phyloP scores from a whole-genome alignment of 2,329 filamentous ascomycete genomes.

The Dactylellina leptospora region DNA sequence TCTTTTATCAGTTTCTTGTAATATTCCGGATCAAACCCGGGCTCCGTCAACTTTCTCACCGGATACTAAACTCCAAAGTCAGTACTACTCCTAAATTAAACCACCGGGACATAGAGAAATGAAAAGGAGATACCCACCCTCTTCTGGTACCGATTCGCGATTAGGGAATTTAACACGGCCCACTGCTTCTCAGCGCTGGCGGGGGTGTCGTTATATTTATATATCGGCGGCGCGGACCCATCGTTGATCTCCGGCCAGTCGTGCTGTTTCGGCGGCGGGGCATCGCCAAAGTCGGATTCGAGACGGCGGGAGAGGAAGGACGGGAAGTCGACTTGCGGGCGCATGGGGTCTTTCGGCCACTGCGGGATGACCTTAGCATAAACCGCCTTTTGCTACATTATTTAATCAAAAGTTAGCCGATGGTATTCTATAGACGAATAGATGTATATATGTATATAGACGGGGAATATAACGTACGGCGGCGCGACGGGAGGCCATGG shows the following conservation, averaged over 20 bases:
- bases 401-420: slow-evolving; percentile 5
- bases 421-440: not conserved
- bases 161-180: slow-evolving; percentile 69
- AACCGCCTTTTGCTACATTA: slow-evolving; percentile 53
- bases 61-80: slow-evolving; percentile 60
- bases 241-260: slow-evolving; percentile 24
- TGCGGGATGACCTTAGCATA: slow-evolving; percentile 66
- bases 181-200: slow-evolving; percentile 67
- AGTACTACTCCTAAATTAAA: not conserved
- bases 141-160: slow-evolving; percentile 69
- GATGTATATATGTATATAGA: not conserved
- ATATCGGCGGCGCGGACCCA: slow-evolving; percentile 10
- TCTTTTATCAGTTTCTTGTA: slow-evolving; percentile 70
- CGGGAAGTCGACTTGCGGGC: slow-evolving; percentile 71
- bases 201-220: slow-evolving; percentile 58
- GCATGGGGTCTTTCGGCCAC: slow-evolving; percentile 72
- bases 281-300: slow-evolving; percentile 58
- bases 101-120: not conserved
- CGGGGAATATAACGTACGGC: slow-evolving; percentile 12
- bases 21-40: slow-evolving; percentile 72
- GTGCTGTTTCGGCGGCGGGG: slow-evolving; percentile 25
- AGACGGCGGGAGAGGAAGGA: slow-evolving; percentile 66
- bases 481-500: slow-evolving; percentile 32
- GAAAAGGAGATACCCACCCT: slow-evolving; percentile 61
- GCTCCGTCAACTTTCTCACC: slow-evolving; percentile 65